These are phyloP conservation scores for Penicillium olsonii DNA, from an alignment of 2,329 filamentous ascomycete species.

Conservation along the genomic window DNA sequence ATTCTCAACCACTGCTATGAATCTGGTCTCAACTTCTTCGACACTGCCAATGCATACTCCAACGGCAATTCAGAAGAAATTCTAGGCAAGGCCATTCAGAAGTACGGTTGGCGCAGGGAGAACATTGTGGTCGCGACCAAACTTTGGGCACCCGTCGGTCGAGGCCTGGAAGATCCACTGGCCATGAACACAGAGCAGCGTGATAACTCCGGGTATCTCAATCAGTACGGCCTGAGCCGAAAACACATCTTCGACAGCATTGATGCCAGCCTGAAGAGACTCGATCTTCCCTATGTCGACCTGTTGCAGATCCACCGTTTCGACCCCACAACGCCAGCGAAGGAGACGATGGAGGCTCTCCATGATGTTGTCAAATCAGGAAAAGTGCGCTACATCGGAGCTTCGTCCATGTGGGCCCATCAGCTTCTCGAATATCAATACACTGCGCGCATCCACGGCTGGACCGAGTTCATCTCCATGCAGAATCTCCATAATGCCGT, in stretches of 20 bases:
- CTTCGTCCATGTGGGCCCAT: slow-evolving; percentile 37
- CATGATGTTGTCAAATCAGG: slow-evolving; percentile 39
- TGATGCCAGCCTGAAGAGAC: slow-evolving; percentile 53
- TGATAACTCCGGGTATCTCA: slow-evolving; percentile 27
- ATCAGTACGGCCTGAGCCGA: slow-evolving; percentile 54
- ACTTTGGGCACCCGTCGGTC: slow-evolving; percentile 45
- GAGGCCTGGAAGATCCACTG: slow-evolving; percentile 32
- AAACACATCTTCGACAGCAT: slow-evolving; percentile 66
- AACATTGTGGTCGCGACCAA: slow-evolving; percentile 63
- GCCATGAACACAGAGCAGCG: slow-evolving; percentile 44
- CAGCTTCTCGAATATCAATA: slow-evolving; percentile 50
- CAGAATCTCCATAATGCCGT: slow-evolving; percentile 60
- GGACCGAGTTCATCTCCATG: slow-evolving; percentile 64
- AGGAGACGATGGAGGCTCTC: slow-evolving; percentile 52
- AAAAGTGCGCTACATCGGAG: slow-evolving; percentile 38
- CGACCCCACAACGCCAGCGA: slow-evolving; percentile 48
- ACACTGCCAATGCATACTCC: slow-evolving; percentile 53
- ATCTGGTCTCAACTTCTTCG: slow-evolving; percentile 32
- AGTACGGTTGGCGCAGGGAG: slow-evolving; percentile 58
- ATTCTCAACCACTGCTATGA: slow-evolving; percentile 31
- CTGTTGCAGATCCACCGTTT: slow-evolving; percentile 54
- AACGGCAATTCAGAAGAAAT: slow-evolving; percentile 59
- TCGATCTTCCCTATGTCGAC: slow-evolving; percentile 55
- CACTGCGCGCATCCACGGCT: slow-evolving; percentile 57
- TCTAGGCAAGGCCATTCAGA: slow-evolving; percentile 59